Conservation (phyloP, 2,329 filamentous ascomycete species). For the Penicillium griseofulvum region DNA sequence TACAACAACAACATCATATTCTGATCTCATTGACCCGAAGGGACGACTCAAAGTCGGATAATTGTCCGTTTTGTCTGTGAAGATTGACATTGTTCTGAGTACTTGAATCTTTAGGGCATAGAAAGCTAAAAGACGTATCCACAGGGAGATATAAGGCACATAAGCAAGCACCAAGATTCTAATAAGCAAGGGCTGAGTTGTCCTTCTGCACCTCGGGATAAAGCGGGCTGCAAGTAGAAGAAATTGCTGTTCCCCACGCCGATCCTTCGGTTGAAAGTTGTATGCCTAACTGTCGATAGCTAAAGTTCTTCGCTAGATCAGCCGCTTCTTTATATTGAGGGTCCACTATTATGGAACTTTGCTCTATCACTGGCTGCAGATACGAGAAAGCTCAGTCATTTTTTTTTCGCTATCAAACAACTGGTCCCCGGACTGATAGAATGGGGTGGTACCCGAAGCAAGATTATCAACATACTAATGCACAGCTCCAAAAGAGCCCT, state of each 20-base stretch:
- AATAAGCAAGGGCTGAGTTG: too few relatives aligned
- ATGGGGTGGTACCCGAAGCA: neutral
- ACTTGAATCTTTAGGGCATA: neutral
- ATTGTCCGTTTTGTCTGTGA: neutral
- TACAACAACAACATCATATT: conserved; percentile 65
- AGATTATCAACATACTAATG: neutral
- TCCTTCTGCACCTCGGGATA: too few relatives aligned
- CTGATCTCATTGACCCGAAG: conserved; percentile 4
- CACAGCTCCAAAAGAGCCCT: neutral
- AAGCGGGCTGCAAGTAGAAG: too few relatives aligned
- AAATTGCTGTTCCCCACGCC: too few relatives aligned
- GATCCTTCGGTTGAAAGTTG: too few relatives aligned
- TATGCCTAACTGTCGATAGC: too few relatives aligned
- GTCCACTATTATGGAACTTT: neutral
- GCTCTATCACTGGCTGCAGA: neutral
- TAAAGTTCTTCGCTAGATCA: too few relatives aligned
- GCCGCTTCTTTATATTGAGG: neutral
- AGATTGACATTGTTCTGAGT: neutral
- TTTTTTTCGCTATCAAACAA: neutral
- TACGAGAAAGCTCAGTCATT: too few relatives aligned
- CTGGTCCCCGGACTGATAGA: neutral
- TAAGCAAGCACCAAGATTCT: neutral
- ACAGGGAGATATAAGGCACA: neutral
- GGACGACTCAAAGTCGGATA: conserved; percentile 9
- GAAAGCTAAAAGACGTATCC: neutral